phyloP scores from a whole-genome alignment of 495 filamentous ascomycete species.

The Achaetomiella virescens region DNA sequence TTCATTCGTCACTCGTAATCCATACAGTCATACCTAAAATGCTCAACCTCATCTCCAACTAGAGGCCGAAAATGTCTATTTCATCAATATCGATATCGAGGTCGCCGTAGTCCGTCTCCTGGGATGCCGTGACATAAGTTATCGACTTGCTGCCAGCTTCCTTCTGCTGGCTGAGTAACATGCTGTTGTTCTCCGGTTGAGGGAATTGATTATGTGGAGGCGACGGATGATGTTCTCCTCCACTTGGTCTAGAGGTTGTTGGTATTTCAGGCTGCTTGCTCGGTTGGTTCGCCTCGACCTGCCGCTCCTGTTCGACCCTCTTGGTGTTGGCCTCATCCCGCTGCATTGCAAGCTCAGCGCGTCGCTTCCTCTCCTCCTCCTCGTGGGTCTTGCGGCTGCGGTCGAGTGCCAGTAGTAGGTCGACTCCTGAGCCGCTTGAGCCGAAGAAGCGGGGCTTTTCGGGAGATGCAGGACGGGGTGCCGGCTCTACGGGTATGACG shows the following conservation, averaged over 20 bases:
- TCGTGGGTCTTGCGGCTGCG: slow-evolving; percentile 5
- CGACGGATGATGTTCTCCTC: background rate
- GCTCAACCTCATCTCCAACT: background rate
- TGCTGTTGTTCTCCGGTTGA: background rate
- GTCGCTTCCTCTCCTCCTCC: slow-evolving; percentile 12
- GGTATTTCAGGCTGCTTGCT: background rate
- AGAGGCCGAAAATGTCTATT: slow-evolving; percentile 7
- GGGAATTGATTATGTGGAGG: background rate
- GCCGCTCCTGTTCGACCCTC: background rate
- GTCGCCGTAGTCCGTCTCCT: slow-evolving; percentile 41
- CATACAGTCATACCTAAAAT: background rate
- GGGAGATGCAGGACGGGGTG: background rate
- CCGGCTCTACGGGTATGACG: background rate
- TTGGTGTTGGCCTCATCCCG: background rate
- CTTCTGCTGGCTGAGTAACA: slow-evolving; percentile 3
- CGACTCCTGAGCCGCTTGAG: slow-evolving; percentile 8
- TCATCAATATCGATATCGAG: slow-evolving; percentile 31
- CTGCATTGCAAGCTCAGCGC: background rate
- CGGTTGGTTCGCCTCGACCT: background rate
- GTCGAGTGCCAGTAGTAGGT: background rate
- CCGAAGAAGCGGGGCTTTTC: slow-evolving; percentile 14
- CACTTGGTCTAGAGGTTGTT: background rate
- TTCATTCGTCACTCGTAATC: background rate
- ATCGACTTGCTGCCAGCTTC: background rate
- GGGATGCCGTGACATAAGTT: slow-evolving; percentile 18